Percentiles rank a stretch among this genome's conserved stretches.
These are phyloP conservation scores for Vigna reflexopilosa DNA, from an alignment of 306 rosid species.

Conservation along the genomic window DNA sequence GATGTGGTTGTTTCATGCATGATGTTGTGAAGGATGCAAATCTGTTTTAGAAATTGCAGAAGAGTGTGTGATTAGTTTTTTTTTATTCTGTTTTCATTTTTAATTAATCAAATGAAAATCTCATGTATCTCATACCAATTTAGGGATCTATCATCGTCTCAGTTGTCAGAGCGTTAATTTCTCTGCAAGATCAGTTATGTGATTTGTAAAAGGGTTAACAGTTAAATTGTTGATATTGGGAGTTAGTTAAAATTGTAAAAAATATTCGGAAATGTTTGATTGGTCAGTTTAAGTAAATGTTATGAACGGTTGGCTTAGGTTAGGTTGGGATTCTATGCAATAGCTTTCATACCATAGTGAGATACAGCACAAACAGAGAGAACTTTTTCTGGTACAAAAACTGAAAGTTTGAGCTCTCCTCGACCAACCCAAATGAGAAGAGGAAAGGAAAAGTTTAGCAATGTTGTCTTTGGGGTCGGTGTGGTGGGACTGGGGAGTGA, in stretches of 20 bases:
- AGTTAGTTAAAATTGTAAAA: not conserved
- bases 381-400: not conserved
- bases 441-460: not conserved
- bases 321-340: not conserved
- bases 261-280: not conserved
- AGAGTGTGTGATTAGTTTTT: not conserved
- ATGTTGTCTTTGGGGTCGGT: conserved; percentile 21
- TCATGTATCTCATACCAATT: not conserved
- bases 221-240: not conserved
- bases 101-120: not conserved
- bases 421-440: not conserved
- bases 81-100: conserved; percentile 10
- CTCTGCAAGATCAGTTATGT: not conserved
- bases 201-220: not conserved
- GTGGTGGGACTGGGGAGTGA: conserved; percentile 24
- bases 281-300: not conserved
- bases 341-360: not conserved
- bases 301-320: not conserved
- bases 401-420: not conserved
- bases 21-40: not conserved
- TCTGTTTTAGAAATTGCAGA: conserved; percentile 6
- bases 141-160: conserved; percentile 30
- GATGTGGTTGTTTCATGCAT: not conserved
- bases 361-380: not conserved
- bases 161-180: not conserved